phyloP scores from a whole-genome alignment of 2,329 filamentous ascomycete species.

The Myrmaecium sp. region DNA sequence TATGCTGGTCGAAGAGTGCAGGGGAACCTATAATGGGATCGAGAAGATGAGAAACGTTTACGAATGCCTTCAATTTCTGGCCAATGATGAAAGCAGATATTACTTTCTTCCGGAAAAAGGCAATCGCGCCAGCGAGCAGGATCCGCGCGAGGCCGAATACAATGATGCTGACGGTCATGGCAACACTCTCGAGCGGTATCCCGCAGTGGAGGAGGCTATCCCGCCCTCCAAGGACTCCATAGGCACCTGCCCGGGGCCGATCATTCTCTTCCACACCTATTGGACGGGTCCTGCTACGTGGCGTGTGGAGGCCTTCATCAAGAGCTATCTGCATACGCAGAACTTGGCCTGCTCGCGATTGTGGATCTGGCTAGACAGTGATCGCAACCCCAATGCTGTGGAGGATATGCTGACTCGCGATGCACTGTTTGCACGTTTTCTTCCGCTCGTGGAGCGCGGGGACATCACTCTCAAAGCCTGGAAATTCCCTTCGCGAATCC shows the following conservation, averaged over 20 bases:
- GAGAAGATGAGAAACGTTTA: conserved; percentile 39
- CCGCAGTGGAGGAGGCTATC: conserved; percentile 18
- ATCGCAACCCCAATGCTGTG: conserved; percentile 33
- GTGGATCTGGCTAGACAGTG: conserved; percentile 37
- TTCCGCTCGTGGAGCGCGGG: conserved; percentile 35
- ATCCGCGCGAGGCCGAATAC: conserved; percentile 26
- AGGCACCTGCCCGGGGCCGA: conserved; percentile 37
- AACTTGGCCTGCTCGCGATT: conserved; percentile 37
- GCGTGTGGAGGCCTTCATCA: conserved; percentile 39
- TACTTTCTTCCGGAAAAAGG: conserved; percentile 27
- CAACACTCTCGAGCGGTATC: conserved; percentile 21
- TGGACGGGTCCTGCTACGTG: conserved; percentile 41
- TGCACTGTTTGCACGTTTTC: conserved; percentile 34
- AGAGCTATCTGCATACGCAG: conserved; percentile 39
- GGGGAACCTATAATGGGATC: conserved; percentile 33
- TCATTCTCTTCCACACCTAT: conserved; percentile 39
- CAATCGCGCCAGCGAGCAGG: conserved; percentile 23
- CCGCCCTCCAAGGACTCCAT: conserved; percentile 22
- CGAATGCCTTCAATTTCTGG: conserved; percentile 35
- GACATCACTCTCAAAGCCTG: conserved; percentile 35
- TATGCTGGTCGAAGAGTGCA: conserved; percentile 34
- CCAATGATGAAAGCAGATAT: conserved; percentile 32
- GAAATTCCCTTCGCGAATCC: conserved; percentile 36
- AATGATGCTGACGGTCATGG: conserved; percentile 24
- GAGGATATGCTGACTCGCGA: conserved; percentile 35